Conservation (phyloP, 176 grass and related monocot species). For the Phyllostachys edulis region DNA sequence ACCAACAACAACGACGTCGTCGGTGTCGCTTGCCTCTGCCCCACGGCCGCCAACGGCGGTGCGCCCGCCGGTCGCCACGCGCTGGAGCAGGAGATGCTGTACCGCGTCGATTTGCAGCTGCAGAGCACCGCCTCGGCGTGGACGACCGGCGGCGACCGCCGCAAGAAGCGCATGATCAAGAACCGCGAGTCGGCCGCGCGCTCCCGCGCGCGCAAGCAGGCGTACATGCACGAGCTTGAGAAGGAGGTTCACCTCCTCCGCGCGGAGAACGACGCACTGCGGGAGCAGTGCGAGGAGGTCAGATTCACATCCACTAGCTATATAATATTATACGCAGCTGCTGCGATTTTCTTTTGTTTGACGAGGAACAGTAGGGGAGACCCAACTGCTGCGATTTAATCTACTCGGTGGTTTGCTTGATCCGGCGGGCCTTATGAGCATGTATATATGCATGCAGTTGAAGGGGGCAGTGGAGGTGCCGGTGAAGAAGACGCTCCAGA, state of each 20-base stretch:
- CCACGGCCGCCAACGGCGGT: not conserved
- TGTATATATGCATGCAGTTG: not conserved
- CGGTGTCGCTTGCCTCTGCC: not conserved
- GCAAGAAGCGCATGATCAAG: constrained; percentile 32
- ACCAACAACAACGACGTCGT: not conserved
- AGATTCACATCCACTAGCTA: not conserved
- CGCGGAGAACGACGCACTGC: constrained; percentile 28
- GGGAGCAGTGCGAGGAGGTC: constrained; percentile 27
- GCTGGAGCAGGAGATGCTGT: constrained; percentile 41
- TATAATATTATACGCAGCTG: no score
- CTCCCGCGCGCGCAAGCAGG: constrained; percentile 40
- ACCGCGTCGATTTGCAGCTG: constrained; percentile 13
- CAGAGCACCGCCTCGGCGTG: not conserved
- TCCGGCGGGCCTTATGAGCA: not conserved
- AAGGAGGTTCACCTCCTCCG: constrained; percentile 29
- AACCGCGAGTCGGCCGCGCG: constrained; percentile 45
- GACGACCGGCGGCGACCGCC: constrained; percentile 7
- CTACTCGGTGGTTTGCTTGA: not conserved
- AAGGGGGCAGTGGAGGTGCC: not conserved
- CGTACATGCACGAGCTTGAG: constrained; percentile 43
- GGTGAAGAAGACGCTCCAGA: not conserved
- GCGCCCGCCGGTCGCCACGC: not conserved
- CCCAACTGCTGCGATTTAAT: not conserved
- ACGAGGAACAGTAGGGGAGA: no score
- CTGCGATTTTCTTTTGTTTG: no score